phyloP scores from a whole-genome alignment of 176 grass and related monocot genomes.

The Cenchrus americanus region DNA sequence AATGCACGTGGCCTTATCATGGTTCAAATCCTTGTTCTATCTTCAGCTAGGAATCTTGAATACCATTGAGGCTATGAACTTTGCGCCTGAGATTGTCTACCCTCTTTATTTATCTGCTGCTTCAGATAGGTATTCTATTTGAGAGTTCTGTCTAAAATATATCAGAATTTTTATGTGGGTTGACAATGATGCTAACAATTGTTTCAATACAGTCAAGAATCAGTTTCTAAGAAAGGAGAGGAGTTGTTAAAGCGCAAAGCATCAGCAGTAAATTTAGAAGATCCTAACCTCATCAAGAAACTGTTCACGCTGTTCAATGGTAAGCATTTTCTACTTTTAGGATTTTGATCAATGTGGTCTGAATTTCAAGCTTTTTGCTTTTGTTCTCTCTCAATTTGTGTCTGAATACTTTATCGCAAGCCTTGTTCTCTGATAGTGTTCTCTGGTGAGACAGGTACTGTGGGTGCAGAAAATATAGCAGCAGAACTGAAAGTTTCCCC shows the following conservation, averaged over 20 bases:
- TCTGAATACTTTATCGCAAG: neutral
- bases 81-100: slow-evolving; percentile 74
- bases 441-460: slow-evolving; percentile 59
- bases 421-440: slow-evolving; percentile 19
- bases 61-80: slow-evolving; percentile 83
- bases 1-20: slow-evolving; percentile 29
- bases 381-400: neutral
- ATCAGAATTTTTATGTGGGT: slow-evolving; percentile 28
- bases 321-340: slow-evolving; percentile 45
- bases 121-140: slow-evolving; percentile 78
- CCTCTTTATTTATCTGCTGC: slow-evolving; percentile 84
- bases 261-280: slow-evolving; percentile 82
- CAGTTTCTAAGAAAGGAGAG: slow-evolving; percentile 91
- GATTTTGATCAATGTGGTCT: neutral
- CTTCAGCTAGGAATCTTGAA: slow-evolving; percentile 92
- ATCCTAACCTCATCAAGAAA: slow-evolving; percentile 71
- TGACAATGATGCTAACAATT: slow-evolving; percentile 40
- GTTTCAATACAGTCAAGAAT: slow-evolving; percentile 72
- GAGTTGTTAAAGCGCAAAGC: slow-evolving; percentile 74
- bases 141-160: slow-evolving; percentile 23
- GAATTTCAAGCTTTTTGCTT: slow-evolving; percentile 42
- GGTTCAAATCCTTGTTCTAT: slow-evolving; percentile 34
- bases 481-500: slow-evolving; percentile 77
- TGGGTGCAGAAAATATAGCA: slow-evolving; percentile 75
- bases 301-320: slow-evolving; percentile 85